phyloP scores from a whole-genome alignment of 2,329 filamentous ascomycete genomes.

The Penicillium sp. region DNA sequence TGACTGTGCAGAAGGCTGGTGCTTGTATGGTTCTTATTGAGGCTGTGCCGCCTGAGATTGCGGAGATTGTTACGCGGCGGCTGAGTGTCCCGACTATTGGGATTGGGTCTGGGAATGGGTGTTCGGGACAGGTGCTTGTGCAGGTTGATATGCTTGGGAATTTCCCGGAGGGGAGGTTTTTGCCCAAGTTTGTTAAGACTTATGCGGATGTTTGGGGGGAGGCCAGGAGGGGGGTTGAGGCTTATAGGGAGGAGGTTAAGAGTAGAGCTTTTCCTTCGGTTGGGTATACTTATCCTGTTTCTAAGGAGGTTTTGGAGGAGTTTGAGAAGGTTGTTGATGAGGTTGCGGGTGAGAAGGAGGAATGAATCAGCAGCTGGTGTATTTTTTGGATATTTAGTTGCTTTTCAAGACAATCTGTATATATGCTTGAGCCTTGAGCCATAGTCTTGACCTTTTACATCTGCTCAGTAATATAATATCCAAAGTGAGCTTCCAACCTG shows the following conservation, averaged over 20 bases:
- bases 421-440: background rate
- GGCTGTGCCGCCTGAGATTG: slow-evolving; percentile 83
- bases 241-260: slow-evolving; percentile 87
- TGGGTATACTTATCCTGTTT: slow-evolving; percentile 87
- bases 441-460: background rate
- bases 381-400: background rate
- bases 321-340: slow-evolving; percentile 59
- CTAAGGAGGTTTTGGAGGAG: slow-evolving; percentile 69
- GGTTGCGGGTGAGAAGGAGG: background rate
- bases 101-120: slow-evolving; percentile 87
- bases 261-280: slow-evolving; percentile 72
- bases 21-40: slow-evolving; percentile 84
- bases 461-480: background rate
- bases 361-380: background rate
- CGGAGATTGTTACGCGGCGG: slow-evolving; percentile 72
- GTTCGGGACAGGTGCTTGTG: slow-evolving; percentile 92
- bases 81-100: slow-evolving; percentile 88
- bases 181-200: slow-evolving; percentile 94
- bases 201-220: slow-evolving; percentile 91
- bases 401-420: background rate
- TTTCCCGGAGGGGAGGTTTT: slow-evolving; percentile 82
- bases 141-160: slow-evolving; percentile 93
- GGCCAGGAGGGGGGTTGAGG: slow-evolving; percentile 69
- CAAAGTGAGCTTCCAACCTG: background rate
- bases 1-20: slow-evolving; percentile 88